Percentiles rank a stretch among this genome's conserved stretches.
These are phyloP conservation scores for Triticum turgidum DNA, from an alignment of 176 grass and related monocot genomes.

Conservation along the genomic window DNA sequence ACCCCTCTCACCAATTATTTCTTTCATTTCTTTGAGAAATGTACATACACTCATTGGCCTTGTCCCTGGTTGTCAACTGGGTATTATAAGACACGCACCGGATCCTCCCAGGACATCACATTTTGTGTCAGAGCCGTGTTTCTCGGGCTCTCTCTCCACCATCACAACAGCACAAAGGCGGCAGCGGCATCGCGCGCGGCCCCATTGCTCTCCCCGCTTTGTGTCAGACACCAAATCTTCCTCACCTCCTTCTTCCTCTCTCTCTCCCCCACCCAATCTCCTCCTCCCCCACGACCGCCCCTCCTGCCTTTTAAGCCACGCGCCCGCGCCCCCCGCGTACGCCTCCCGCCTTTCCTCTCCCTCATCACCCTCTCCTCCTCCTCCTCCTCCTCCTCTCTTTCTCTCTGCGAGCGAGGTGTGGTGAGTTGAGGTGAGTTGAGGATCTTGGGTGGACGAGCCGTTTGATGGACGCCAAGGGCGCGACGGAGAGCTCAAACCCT, in stretches of 20 bases:
- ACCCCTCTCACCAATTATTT: background rate
- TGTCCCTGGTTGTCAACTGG: conserved; percentile 57
- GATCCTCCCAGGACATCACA: conserved; percentile 62
- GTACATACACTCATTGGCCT: background rate
- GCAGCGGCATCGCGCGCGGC: background rate
- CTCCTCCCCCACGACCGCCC: background rate
- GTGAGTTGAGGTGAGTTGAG: background rate
- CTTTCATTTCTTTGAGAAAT: background rate
- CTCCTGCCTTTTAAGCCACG: conserved; percentile 46
- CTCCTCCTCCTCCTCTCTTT: background rate
- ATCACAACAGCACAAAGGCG: background rate
- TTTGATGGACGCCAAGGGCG: conserved; percentile 51
- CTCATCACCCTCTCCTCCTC: background rate
- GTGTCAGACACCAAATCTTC: conserved; percentile 61
- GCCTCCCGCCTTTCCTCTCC: background rate
- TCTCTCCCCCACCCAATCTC: background rate
- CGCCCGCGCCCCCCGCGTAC: background rate
- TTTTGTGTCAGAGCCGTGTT: conserved; percentile 75
- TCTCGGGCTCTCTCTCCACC: conserved; percentile 26
- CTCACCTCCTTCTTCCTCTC: background rate
- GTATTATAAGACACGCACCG: conserved; percentile 53
- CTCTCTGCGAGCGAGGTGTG: background rate
- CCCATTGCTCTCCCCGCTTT: conserved; percentile 19
- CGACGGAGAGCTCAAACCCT: conserved; percentile 55
- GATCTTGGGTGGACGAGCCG: background rate